Base-by-base conservation (phyloP, 257 asterid genomes). In the Lavandula angustifolia region DNA sequence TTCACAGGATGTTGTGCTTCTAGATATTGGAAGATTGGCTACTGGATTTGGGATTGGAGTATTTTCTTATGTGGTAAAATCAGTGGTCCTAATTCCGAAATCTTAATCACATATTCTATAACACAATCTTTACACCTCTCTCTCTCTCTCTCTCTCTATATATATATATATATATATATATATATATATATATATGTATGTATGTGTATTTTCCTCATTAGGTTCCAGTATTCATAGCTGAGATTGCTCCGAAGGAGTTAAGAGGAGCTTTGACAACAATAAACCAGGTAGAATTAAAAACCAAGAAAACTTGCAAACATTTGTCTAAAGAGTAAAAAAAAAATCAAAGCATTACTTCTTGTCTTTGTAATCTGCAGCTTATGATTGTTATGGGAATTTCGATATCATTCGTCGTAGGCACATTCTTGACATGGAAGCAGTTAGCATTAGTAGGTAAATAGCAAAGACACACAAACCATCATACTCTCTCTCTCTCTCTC, bases 31-130 rank as follows among this genome's bases (percentile, higher is more conserved):
- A 55, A 84, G 99, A 74, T 69, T 85, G 49, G 95, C 96, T 43
- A 89, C 96, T 29, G 98, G 96, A 79, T 89, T 85, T 80, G 98
- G 98, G 55, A 89, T 87, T 92, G 98, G 96, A 81, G 92, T 87
- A 27, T 87, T 85, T 66, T 92, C 98, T 12, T 92, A 79, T 56
- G 95, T 84, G 95, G 98, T 92, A 87, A 42, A 17, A 18, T 4
- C 33, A 0, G 7, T 10, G 54, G 34, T 33, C 68, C 53, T 48
- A 13, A 18, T 47, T n/a, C n/a, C n/a, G n/a, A n/a, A n/a, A n/a
- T n/a, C n/a, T n/a, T n/a, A n/a, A n/a, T n/a, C n/a, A n/a, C 10
- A 27, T 3, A 34, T n/a, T 41, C 12, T 43, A 7, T 27, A 55
- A 41, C 9, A 41, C 4, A n/a, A n/a, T n/a, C n/a, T n/a, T n/a